Conservation (phyloP, 495 filamentous ascomycete genomes). For the Barbatosphaeria neglecta region DNA sequence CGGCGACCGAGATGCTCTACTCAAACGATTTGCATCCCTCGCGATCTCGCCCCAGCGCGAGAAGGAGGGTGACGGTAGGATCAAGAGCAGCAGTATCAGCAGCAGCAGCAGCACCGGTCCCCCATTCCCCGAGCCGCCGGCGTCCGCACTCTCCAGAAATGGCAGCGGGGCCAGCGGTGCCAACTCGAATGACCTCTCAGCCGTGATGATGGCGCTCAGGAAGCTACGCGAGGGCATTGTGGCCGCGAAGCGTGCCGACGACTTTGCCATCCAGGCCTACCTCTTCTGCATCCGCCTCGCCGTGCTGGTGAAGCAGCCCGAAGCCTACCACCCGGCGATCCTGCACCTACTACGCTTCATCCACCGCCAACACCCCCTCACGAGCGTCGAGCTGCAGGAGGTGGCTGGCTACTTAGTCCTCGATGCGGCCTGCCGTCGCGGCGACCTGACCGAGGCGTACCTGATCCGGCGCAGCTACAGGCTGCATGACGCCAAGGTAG, state of each 20-base stretch:
- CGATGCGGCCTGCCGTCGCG: constrained; percentile 75
- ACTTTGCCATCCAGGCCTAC: constrained; percentile 58
- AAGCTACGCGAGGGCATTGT: constrained; percentile 86
- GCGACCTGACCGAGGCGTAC: constrained; percentile 63
- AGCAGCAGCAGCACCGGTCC: constrained; percentile 1
- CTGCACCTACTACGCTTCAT: constrained; percentile 63
- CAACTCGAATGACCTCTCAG: constrained; percentile 26
- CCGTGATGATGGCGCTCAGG: constrained; percentile 60
- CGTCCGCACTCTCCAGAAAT: constrained; percentile 1
- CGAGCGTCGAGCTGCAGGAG: constrained; percentile 59
- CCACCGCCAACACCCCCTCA: constrained; percentile 52
- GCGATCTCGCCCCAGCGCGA: constrained; percentile 17
- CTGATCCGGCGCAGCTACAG: constrained; percentile 42
- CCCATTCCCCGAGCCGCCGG: neutral
- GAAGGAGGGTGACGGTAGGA: no score
- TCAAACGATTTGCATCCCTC: constrained; percentile 60
- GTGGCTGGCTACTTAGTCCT: constrained; percentile 70
- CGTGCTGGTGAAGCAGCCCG: constrained; percentile 64
- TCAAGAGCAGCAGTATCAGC: neutral
- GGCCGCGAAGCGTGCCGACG: constrained; percentile 54
- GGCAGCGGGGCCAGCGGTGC: no score
- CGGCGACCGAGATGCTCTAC: constrained; percentile 53
- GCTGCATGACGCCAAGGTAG: constrained; percentile 50
- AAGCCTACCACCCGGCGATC: constrained; percentile 84
- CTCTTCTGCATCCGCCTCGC: constrained; percentile 74